Percentiles rank a stretch among this genome's conserved stretches.
These are phyloP conservation scores for Diacronema lutheri DNA, from an alignment of 78 protist genomes.

Conservation along the genomic window DNA sequence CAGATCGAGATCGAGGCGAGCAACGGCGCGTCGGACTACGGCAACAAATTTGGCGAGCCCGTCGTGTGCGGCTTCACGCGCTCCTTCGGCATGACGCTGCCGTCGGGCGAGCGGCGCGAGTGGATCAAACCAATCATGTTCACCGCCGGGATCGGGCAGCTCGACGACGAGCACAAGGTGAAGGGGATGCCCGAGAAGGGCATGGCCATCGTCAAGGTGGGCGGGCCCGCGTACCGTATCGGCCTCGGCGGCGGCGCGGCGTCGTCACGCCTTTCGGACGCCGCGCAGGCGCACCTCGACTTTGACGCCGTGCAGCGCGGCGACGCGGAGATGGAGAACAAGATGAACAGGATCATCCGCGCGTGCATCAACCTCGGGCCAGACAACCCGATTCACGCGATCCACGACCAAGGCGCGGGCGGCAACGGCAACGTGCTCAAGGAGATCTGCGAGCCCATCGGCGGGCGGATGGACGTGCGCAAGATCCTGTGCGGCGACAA, in stretches of 20 bases:
- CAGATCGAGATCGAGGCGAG: conserved; percentile 80
- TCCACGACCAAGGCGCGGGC: conserved; percentile 86
- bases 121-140: conserved; percentile 93
- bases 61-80: conserved; percentile 76
- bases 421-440: conserved; percentile 81
- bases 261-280: conserved; percentile 61
- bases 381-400: conserved; percentile 75
- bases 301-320: conserved; percentile 92
- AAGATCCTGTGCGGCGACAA: conserved; percentile 30
- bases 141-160: conserved; percentile 86
- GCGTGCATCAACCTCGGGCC: conserved; percentile 74
- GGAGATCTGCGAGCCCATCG: conserved; percentile 75
- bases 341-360: conserved; percentile 74
- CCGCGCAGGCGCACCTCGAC: conserved; percentile 68
- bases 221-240: conserved; percentile 92
- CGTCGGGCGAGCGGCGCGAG: conserved; percentile 69
- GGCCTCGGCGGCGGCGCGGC: conserved; percentile 94
- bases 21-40: conserved; percentile 85
- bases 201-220: conserved; percentile 76
- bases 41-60: conserved; percentile 91
- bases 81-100: conserved; percentile 29
- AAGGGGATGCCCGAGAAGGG: conserved; percentile 53
- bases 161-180: conserved; percentile 7
- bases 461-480: conserved; percentile 59
- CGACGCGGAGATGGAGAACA: conserved; percentile 90